Percentiles rank a stretch among this genome's conserved stretches.
These are phyloP conservation scores for Neurospora cerealis DNA, from an alignment of 495 filamentous ascomycete species.

Conservation along the genomic window DNA sequence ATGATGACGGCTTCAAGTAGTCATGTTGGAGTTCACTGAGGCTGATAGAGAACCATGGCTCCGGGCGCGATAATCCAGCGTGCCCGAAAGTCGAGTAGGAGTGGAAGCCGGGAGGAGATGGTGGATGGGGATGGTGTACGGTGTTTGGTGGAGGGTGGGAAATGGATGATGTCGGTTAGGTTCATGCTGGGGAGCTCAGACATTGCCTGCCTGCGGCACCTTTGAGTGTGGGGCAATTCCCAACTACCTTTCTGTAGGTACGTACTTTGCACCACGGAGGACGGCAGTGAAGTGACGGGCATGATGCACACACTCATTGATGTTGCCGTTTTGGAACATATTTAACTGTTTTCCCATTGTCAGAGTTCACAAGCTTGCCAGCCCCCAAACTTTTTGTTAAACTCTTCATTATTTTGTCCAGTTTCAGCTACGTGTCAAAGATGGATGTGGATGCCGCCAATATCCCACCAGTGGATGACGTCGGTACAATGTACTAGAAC, in stretches of 20 bases:
- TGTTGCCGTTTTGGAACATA: not conserved
- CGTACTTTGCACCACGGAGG: not conserved
- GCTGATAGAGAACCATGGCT: not conserved
- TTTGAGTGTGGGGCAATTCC: not conserved
- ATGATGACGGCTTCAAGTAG: constrained; percentile 7
- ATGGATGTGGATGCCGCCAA: not conserved
- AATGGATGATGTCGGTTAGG: not conserved
- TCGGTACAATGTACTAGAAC: not conserved
- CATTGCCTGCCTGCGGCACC: not conserved
- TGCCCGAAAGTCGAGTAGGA: not conserved
- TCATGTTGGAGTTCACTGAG: constrained; percentile 18
- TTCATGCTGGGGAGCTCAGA: not conserved
- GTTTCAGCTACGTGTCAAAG: not conserved
- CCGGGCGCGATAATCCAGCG: not conserved
- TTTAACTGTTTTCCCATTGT: not conserved
- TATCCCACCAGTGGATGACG: not conserved
- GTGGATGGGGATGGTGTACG: not conserved
- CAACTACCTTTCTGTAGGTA: not conserved
- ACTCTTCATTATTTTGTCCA: not conserved
- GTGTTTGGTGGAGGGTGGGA: not conserved
- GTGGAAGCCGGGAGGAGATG: not conserved
- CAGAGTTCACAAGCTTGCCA: not conserved
- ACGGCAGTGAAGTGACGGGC: not conserved
- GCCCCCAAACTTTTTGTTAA: not conserved
- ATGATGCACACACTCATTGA: not conserved